Evolutionary conservation across 108 stramenopile genomes (phyloP).

Genomic region (Pseudonitzschia pungens): DNA sequence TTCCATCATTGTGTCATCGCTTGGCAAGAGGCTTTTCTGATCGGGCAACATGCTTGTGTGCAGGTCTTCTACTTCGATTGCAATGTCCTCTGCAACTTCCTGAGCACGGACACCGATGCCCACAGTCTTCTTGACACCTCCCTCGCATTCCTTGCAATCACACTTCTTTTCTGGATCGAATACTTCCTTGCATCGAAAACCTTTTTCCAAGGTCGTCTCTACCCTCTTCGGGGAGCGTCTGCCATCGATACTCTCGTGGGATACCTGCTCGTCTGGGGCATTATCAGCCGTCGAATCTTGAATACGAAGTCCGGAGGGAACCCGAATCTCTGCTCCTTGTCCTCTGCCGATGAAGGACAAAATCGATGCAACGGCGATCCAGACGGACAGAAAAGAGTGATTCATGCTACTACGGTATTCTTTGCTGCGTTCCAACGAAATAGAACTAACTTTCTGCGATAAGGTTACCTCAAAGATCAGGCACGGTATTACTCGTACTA

Average conservation of each 20-base stretch:
- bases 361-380: too few relatives aligned
- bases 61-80: constrained; percentile 5
- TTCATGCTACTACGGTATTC: too few relatives aligned
- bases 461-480: too few relatives aligned
- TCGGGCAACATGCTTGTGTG: background rate
- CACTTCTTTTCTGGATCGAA: background rate
- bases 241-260: background rate
- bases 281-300: background rate
- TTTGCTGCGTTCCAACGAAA: too few relatives aligned
- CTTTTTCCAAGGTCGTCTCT: background rate
- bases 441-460: too few relatives aligned
- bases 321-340: background rate
- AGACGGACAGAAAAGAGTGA: too few relatives aligned
- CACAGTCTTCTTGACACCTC: constrained; percentile 2
- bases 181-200: background rate
- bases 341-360: too few relatives aligned
- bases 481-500: too few relatives aligned
- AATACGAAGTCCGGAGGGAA: background rate
- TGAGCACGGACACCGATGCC: background rate
- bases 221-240: background rate
- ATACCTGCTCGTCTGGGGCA: background rate
- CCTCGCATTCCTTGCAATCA: background rate
- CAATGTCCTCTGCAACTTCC: constrained; percentile 4
- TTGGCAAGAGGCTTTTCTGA: background rate
- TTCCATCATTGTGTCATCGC: constrained; percentile 1